Evolutionary conservation across 306 rosid species (phyloP), one percentile per base, ranked within the genome.

Genomic region (Casuarina cunninghamiana): DNA sequence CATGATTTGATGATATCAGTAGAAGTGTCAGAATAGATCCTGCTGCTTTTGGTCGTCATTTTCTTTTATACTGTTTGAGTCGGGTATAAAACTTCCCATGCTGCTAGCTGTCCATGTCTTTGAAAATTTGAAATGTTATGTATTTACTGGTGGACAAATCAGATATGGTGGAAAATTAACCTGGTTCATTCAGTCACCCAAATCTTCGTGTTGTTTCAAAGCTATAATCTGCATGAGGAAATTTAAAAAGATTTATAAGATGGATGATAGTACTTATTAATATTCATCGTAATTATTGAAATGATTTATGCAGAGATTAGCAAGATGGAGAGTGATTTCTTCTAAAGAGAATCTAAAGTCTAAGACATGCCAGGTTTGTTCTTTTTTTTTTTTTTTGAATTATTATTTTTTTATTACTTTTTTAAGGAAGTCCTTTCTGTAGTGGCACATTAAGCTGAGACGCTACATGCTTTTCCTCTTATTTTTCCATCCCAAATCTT

Each of bases 291-390:
- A 62, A 61, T 75, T 50, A 41, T 78, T 81, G 71, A 10, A 78
- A 16, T 53, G 17, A 32, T 39, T 10, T 3, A 8, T 84, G 87
- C 97, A 95, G 98, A 91, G 87, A 82, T 76, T 89, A 35, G 78
- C 87, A n/a, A 86, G 92, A 83, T 89, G 96, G 98, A 83, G 87
- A 80, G 73, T 81, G 5, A 58, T 75, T 76, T 72, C 82, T 85
- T 37, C 81, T 19, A 71, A 26, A 65, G 86, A 76, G 2, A 75
- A 79, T 60, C 57, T 75, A 38, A 82, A 78, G 54, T 43, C 89
- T 21, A 75, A 55, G 72, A 51, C 72, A 3, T 94, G 98, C 91
- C 73, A 85, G 98, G 98, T 94, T 79, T 84, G 84, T 79, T 26
- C 61, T 69, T 6, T 8, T 67, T 42, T 48, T 3, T 10, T 10